phyloP scores from a whole-genome alignment of 2,329 filamentous ascomycete species.

The Cytospora mali region DNA sequence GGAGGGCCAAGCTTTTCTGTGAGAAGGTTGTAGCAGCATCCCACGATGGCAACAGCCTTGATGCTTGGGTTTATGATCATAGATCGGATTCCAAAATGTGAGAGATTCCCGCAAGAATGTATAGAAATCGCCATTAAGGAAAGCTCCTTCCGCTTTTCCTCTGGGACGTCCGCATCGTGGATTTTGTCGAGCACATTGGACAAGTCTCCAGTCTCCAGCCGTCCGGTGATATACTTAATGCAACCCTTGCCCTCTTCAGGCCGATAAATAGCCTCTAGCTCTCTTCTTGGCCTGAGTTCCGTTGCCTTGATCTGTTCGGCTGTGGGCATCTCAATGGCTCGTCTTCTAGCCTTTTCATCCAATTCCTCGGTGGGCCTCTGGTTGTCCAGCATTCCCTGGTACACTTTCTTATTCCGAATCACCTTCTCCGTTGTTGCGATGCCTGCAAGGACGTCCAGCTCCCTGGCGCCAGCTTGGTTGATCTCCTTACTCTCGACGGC shows the following conservation, averaged over 20 bases:
- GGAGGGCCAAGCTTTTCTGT: conserved; percentile 87
- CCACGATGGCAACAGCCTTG: conserved; percentile 89
- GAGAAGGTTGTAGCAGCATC: conserved; percentile 96
- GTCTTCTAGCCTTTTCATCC: conserved; percentile 44
- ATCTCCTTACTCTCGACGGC: conserved; percentile 86
- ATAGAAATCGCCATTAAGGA: conserved; percentile 87
- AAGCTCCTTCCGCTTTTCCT: conserved; percentile 42
- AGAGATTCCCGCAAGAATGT: conserved; percentile 96
- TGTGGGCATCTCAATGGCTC: conserved; percentile 36
- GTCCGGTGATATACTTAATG: conserved; percentile 77
- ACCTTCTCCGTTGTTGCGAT: conserved; percentile 72
- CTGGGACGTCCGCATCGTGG: conserved; percentile 44
- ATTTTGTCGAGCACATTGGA: conserved; percentile 67
- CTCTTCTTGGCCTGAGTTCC: conserved; percentile 55
- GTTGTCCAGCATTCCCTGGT: conserved; percentile 54
- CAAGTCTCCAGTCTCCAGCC: conserved; percentile 73
- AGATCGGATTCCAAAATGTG: conserved; percentile 89
- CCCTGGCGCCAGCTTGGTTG: conserved; percentile 83
- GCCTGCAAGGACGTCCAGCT: conserved; percentile 81
- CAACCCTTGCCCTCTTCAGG: conserved; percentile 65
- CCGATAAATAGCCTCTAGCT: conserved; percentile 55
- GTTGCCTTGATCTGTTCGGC: conserved; percentile 37
- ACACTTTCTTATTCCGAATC: conserved; percentile 83
- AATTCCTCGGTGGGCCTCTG: conserved; percentile 45
- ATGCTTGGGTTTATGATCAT: conserved; percentile 83